Conservation (phyloP, 495 filamentous ascomycete species). For the Friedmanniomyces endolithicus region DNA sequence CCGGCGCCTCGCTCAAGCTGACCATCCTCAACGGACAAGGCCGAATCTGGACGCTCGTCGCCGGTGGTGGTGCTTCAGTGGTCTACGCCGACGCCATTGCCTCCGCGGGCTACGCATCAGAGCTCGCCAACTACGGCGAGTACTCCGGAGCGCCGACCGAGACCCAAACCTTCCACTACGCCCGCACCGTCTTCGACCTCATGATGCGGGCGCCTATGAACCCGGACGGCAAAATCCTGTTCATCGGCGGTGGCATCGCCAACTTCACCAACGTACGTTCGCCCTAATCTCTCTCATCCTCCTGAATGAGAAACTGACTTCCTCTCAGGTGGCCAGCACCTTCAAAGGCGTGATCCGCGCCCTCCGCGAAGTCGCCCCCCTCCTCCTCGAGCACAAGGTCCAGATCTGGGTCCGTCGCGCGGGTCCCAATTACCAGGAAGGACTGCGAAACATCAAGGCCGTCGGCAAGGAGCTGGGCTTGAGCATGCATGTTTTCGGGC, state of each 20-base stretch:
- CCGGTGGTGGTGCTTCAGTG: conserved; percentile 98
- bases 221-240: conserved; percentile 91
- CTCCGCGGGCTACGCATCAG: conserved; percentile 83
- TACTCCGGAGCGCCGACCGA: conserved; percentile 98
- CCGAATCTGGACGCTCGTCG: conserved; percentile 94
- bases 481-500: conserved; percentile 91
- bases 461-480: conserved; percentile 86
- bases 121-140: conserved; percentile 99
- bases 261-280: conserved; percentile 79
- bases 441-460: conserved; percentile 98
- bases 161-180: conserved; percentile 97
- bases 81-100: conserved; percentile 99
- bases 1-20: conserved; percentile 94
- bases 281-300: neutral
- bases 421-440: conserved; percentile 98
- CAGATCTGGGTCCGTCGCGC: conserved; percentile 99
- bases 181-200: conserved; percentile 87
- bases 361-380: conserved; percentile 75
- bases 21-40: conserved; percentile 86
- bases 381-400: conserved; percentile 89
- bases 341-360: conserved; percentile 99
- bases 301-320: conserved; percentile 13
- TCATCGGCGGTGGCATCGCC: conserved; percentile 99
- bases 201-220: conserved; percentile 85
- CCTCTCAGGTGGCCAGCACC: conserved; percentile 67